Evolutionary conservation across 1,284 basidiomycete genomes (phyloP).

Genomic region (Phlebopus sp.): DNA sequence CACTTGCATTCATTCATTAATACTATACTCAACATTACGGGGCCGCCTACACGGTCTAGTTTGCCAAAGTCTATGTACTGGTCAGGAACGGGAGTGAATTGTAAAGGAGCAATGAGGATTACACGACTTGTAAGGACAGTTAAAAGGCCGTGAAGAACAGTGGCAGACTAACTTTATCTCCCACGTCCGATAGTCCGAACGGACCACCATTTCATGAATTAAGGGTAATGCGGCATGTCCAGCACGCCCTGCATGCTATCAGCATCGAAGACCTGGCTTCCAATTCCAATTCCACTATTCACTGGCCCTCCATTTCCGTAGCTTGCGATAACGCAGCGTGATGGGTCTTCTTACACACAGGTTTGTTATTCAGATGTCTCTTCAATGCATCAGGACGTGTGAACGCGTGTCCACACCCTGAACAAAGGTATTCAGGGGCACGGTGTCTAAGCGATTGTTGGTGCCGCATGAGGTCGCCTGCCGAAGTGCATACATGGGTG

Average conservation of each 20-base stretch:
- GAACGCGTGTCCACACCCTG: slow-evolving; percentile 27
- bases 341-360: slow-evolving; percentile 24
- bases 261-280: slow-evolving; percentile 13
- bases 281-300: slow-evolving; percentile 8
- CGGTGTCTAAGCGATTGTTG: slow-evolving; percentile 30
- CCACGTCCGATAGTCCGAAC: too few relatives aligned
- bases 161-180: too few relatives aligned
- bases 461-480: slow-evolving; percentile 27
- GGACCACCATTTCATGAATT: too few relatives aligned
- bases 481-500: slow-evolving; percentile 27
- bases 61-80: too few relatives aligned
- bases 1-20: too few relatives aligned
- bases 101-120: too few relatives aligned
- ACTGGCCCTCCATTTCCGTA: slow-evolving; percentile 1
- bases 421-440: slow-evolving; percentile 20
- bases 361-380: slow-evolving; percentile 31
- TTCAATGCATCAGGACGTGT: slow-evolving; percentile 32
- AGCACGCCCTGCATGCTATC: slow-evolving; percentile 18
- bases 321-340: slow-evolving; percentile 6
- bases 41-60: too few relatives aligned
- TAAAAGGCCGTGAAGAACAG: too few relatives aligned
- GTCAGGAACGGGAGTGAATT: too few relatives aligned
- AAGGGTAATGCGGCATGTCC: background rate
- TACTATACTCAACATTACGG: too few relatives aligned
- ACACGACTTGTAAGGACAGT: too few relatives aligned